Evolutionary conservation across 495 filamentous ascomycete genomes (phyloP).

Genomic region (Talaromyces stipitatus): DNA sequence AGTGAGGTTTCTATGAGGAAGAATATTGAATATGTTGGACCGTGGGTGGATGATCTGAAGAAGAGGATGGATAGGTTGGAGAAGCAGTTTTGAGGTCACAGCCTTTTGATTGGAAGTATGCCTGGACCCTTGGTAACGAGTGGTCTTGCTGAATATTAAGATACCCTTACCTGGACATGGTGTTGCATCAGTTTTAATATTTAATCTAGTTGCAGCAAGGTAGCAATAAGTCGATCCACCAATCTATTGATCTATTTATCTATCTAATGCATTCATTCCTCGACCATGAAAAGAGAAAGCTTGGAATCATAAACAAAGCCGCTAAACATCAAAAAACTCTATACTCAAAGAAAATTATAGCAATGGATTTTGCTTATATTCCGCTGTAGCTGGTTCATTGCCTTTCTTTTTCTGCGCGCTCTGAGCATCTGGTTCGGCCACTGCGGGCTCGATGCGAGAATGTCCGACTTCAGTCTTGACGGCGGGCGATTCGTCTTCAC

Average conservation of each 20-base stretch:
- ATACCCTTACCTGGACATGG: slow-evolving; percentile 1
- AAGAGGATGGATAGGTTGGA: slow-evolving; percentile 54
- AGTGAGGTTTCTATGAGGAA: slow-evolving; percentile 60
- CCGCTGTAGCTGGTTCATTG: slow-evolving; percentile 30
- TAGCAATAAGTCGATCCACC: background rate
- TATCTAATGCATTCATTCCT: slow-evolving; percentile 1
- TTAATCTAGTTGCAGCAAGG: no score
- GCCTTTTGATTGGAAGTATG: background rate
- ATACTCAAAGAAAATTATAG: slow-evolving; percentile 33
- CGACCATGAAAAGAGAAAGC: background rate
- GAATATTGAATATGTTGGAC: slow-evolving; percentile 75
- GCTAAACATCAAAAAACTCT: background rate
- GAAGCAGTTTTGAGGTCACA: slow-evolving; percentile 3
- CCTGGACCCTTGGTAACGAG: background rate
- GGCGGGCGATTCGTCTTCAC: slow-evolving; percentile 21
- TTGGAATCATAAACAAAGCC: background rate
- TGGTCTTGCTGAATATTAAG: background rate
- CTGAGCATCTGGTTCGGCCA: slow-evolving; percentile 25
- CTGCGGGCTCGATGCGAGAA: slow-evolving; percentile 17
- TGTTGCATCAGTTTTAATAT: no score
- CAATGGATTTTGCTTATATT: slow-evolving; percentile 57
- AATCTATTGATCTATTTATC: slow-evolving; percentile 4
- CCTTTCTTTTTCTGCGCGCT: slow-evolving; percentile 23
- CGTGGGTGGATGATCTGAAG: slow-evolving; percentile 87
- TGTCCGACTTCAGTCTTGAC: slow-evolving; percentile 13